Evolutionary conservation across 2,329 filamentous ascomycete species (phyloP), one percentile per base, ranked within the genome.

Genomic region (Stagonosporopsis vannaccii): DNA sequence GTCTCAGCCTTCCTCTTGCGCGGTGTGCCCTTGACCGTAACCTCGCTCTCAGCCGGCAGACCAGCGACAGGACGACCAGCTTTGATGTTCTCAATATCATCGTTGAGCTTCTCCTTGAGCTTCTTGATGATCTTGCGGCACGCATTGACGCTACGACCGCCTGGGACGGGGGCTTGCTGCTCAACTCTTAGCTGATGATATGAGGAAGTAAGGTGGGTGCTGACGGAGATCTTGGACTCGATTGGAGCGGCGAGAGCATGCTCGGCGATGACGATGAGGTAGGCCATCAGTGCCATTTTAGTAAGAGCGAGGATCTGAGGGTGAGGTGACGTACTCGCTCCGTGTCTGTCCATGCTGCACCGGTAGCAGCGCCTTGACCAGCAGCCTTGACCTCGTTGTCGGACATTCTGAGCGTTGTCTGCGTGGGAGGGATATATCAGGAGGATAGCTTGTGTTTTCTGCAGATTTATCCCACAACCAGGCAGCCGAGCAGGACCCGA

Each of bases 81-180:
- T 56, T 62, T 60, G 59, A 65, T 56, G 58, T 64, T 67, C 22
- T 58, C 56, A 1, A 72, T 63, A 7, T 72, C 67, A 26, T 58
- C 55, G 32, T 67, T 68, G 53, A 65, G 44, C 28, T 63, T 65
- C n/a, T 58, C 59, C 55, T 68, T 70, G 13, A 72, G 59, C 23
- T 66, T 67, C 2, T 36, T 36, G 20, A 72, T 35, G 45, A 72
- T 60, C 44, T 62, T 66, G 49, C 64, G 54, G 55, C 71, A 73
- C 0, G 71, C 68, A 49, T 67, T 59, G 20, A 60, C 28, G 26
- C 59, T 56, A 37, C 69, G 67, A 9, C 65, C 65, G n/a, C 37
- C 49, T 1, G 69, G 71, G 17, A 63, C 58, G 4, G 69, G 69
- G 5, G 66, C 58, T 20, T 57, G 56, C 66, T 72, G 43, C 1